Conservation (phyloP, 306 rosid species). For the Medicago arabica region DNA sequence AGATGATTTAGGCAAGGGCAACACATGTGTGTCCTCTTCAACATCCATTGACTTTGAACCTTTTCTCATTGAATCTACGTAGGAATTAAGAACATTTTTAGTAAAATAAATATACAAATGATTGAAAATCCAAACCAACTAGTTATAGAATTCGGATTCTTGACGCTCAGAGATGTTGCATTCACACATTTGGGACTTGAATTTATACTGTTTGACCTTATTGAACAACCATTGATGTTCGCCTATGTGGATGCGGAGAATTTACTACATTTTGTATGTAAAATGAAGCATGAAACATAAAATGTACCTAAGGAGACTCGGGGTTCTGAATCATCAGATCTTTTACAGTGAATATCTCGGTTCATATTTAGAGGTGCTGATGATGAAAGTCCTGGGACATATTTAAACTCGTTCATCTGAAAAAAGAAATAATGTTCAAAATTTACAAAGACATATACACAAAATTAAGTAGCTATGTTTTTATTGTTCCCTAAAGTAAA, state of each 20-base stretch:
- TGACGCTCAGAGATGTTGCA: too few relatives aligned
- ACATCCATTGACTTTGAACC: constrained; percentile 21
- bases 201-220: neutral
- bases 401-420: constrained; percentile 76
- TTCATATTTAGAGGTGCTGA: constrained; percentile 46
- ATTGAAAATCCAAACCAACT: neutral
- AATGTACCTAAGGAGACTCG: constrained; percentile 44
- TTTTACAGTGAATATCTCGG: constrained; percentile 35
- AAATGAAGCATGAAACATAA: neutral
- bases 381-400: constrained; percentile 45
- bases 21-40: constrained; percentile 48
- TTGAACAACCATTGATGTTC: neutral
- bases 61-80: constrained; percentile 48
- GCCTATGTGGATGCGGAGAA: neutral
- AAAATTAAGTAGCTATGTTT: neutral
- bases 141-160: neutral
- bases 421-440: constrained; percentile 25
- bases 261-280: neutral
- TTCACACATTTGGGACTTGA: neutral
- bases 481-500: neutral
- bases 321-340: constrained; percentile 12
- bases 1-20: constrained; percentile 50
- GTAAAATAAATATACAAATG: neutral
- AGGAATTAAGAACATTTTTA: neutral
- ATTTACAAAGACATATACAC: neutral